A percentile compares a stretch with the other conserved stretches of the same genome.
Evolutionary conservation across 192 early-diverging fungal genomes (phyloP).

Genomic region (Coemansia sp.): DNA sequence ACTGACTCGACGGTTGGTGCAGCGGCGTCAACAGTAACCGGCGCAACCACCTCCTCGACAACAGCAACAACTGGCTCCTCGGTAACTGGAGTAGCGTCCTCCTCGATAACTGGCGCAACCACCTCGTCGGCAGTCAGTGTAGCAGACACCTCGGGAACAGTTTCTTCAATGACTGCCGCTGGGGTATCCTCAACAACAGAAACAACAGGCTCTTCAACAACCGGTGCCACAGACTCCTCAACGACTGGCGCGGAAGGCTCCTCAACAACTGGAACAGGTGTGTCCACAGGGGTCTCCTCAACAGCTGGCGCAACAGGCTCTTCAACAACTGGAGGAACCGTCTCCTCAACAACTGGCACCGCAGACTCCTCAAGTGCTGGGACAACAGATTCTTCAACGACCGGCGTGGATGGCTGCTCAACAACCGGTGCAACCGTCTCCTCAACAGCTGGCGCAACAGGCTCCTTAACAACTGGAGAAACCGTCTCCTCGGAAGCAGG

Average conservation of each 20-base stretch:
- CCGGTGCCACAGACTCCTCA: background rate
- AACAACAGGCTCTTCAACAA: background rate
- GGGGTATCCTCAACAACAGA: background rate
- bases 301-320: background rate
- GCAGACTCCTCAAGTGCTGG: background rate
- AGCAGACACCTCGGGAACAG: background rate
- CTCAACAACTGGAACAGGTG: slow-evolving; percentile 2
- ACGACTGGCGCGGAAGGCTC: background rate
- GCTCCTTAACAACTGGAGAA: background rate
- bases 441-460: slow-evolving; percentile 1
- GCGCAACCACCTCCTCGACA: background rate
- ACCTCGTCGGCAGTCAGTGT: background rate
- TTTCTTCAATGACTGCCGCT: background rate
- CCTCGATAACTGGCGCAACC: background rate
- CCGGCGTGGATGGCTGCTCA: too few relatives aligned
- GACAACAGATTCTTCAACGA: background rate
- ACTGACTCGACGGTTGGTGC: slow-evolving; percentile 1
- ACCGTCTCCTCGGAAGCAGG: background rate
- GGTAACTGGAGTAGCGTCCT: background rate
- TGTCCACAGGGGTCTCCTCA: background rate
- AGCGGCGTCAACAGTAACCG: background rate
- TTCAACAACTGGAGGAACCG: background rate
- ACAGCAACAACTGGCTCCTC: slow-evolving; percentile 1
- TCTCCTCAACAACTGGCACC: background rate
- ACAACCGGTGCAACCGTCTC: background rate